Evolutionary conservation across 2,329 filamentous ascomycete species (phyloP).

Genomic region (Coleophoma crateriformis): DNA sequence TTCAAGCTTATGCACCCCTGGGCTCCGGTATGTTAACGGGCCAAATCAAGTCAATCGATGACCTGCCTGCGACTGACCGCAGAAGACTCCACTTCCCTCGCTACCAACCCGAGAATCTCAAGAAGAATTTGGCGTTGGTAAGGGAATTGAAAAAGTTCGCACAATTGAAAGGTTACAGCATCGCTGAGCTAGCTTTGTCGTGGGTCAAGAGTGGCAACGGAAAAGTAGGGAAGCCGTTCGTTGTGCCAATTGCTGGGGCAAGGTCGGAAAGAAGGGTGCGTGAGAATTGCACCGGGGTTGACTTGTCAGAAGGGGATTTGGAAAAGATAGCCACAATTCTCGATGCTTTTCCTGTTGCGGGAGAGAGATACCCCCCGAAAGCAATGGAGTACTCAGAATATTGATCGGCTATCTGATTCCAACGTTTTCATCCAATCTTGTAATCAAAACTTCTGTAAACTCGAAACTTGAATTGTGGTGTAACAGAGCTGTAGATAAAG

Average conservation of each 20-base stretch:
- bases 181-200: slow-evolving; percentile 50
- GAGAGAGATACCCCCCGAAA: slow-evolving; percentile 10
- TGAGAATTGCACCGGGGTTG: slow-evolving; percentile 24
- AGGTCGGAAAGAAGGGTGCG: slow-evolving; percentile 18
- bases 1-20: slow-evolving; percentile 60
- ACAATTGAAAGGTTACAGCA: slow-evolving; percentile 49
- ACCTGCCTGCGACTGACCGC: slow-evolving; percentile 45
- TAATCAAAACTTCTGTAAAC: too few relatives aligned
- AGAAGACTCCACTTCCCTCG: slow-evolving; percentile 53
- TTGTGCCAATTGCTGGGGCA: slow-evolving; percentile 27
- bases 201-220: slow-evolving; percentile 10
- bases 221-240: slow-evolving; percentile 7
- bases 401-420: neutral
- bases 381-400: slow-evolving; percentile 4
- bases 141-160: slow-evolving; percentile 51
- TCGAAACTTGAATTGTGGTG: too few relatives aligned
- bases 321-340: slow-evolving; percentile 21
- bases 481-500: too few relatives aligned
- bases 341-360: slow-evolving; percentile 10
- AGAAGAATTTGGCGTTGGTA: slow-evolving; percentile 57
- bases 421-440: too few relatives aligned
- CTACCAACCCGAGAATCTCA: slow-evolving; percentile 57
- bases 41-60: slow-evolving; percentile 39
- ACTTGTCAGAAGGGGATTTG: slow-evolving; percentile 23
- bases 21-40: slow-evolving; percentile 54